A percentile compares a stretch with the other conserved stretches of the same genome.
These are phyloP conservation scores for Pichia sp. DNA, from an alignment of 1,139 yeast species.

Conservation along the genomic window DNA sequence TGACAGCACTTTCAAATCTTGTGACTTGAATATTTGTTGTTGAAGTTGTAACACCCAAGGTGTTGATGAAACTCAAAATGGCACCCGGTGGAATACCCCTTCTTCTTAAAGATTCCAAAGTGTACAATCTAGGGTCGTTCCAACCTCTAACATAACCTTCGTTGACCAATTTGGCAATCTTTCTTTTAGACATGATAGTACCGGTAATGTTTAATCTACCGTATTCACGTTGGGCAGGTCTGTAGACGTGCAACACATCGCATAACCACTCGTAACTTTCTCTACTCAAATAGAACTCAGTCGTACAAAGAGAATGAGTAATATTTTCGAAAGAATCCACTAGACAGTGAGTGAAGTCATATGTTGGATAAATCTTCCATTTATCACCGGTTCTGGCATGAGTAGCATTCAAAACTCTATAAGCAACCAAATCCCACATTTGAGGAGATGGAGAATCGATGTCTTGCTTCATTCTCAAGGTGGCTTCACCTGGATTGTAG, in stretches of 20 bases:
- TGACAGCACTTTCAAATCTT: constrained; percentile 84
- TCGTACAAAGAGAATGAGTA: constrained; percentile 90
- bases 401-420: constrained; percentile 84
- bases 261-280: constrained; percentile 98
- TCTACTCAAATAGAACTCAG: constrained; percentile 87
- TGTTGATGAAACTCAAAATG: constrained; percentile 84
- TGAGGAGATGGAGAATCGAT: constrained; percentile 90
- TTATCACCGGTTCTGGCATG: constrained; percentile 96
- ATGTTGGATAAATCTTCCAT: constrained; percentile 98
- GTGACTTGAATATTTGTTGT: constrained; percentile 86
- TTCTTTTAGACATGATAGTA: constrained; percentile 89
- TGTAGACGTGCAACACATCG: constrained; percentile 88
- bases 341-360: constrained; percentile 97
- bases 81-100: constrained; percentile 99
- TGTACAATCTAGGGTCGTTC: constrained; percentile 97
- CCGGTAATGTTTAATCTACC: constrained; percentile 96
- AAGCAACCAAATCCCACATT: constrained; percentile 99
- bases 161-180: constrained; percentile 86
- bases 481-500: constrained; percentile 87
- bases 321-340: constrained; percentile 97
- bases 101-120: constrained; percentile 90
- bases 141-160: constrained; percentile 85
- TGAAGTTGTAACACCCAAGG: constrained; percentile 93
- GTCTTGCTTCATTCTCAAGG: constrained; percentile 95
- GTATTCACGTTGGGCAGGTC: constrained; percentile 98